Evolutionary conservation across 192 early-diverging fungal genomes (phyloP).

Genomic region (Geranomyces michiganensis): DNA sequence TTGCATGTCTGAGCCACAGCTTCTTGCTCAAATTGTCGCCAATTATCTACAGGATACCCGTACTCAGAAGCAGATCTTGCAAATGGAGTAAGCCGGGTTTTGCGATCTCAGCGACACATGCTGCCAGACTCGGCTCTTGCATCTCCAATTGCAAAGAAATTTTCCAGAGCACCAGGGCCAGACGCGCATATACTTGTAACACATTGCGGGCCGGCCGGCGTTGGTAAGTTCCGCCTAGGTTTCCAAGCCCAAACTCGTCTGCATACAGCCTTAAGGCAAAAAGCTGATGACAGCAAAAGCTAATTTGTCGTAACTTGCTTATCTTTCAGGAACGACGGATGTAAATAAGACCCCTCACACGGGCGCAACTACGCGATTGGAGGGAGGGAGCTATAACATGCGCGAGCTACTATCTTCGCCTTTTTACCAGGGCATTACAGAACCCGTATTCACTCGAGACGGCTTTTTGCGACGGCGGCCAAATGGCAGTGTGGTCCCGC

Average conservation of each 20-base stretch:
- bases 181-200: slow-evolving; percentile 33
- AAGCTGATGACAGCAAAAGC: too few species aligned
- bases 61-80: slow-evolving; percentile 16
- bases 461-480: not conserved
- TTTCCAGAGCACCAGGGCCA: not conserved
- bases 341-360: slow-evolving; percentile 30
- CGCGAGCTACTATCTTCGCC: slow-evolving; percentile 10
- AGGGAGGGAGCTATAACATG: slow-evolving; percentile 18
- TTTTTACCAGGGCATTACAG: slow-evolving; percentile 18
- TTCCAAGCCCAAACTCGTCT: too few species aligned
- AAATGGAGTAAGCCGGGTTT: not conserved
- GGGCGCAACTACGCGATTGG: slow-evolving; percentile 13
- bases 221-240: slow-evolving; percentile 1
- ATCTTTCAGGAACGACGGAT: slow-evolving; percentile 23
- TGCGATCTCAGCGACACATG: not conserved
- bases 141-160: not conserved
- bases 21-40: too few species aligned
- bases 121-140: slow-evolving; percentile 2
- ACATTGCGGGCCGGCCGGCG: slow-evolving; percentile 32
- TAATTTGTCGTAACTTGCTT: too few species aligned
- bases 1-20: too few species aligned
- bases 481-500: not conserved
- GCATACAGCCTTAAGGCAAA: too few species aligned
- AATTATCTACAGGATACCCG: slow-evolving; percentile 22
- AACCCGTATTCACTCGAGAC: not conserved